Evolutionary conservation across 2,329 filamentous ascomycete species (phyloP).

Genomic region (Microsporum ferrugineum): DNA sequence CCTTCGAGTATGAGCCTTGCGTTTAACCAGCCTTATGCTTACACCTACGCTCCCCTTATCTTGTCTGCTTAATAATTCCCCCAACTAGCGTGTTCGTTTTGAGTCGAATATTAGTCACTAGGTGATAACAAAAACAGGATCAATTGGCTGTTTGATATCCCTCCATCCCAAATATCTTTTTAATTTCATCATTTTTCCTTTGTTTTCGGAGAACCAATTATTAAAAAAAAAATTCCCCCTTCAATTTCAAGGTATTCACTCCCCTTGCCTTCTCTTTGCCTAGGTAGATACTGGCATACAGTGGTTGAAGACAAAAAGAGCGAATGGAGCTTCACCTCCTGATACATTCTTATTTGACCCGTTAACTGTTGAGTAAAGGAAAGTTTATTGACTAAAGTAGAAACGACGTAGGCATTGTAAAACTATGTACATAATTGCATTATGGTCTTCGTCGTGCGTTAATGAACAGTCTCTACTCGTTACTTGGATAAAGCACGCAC

Average conservation of each 20-base stretch:
- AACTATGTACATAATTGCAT: no score
- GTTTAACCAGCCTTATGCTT: not conserved
- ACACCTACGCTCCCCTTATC: not conserved
- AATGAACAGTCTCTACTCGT: slow-evolving; percentile 35
- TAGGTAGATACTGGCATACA: not conserved
- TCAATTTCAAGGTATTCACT: not conserved
- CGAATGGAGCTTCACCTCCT: not conserved
- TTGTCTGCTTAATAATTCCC: slow-evolving; percentile 1
- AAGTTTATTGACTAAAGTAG: not conserved
- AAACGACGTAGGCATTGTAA: not conserved
- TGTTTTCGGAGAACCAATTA: not conserved
- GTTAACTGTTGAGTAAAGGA: no score
- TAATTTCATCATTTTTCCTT: not conserved
- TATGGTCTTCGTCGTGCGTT: not conserved
- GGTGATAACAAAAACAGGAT: slow-evolving; percentile 3
- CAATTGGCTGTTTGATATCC: slow-evolving; percentile 4
- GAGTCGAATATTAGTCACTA: not conserved
- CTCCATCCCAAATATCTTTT: not conserved
- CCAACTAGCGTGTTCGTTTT: slow-evolving; percentile 2
- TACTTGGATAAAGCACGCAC: slow-evolving; percentile 59
- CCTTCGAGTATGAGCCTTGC: not conserved
- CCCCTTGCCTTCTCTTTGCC: not conserved
- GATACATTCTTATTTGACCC: not conserved
- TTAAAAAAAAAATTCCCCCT: not conserved
- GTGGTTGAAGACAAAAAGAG: not conserved